Evolutionary conservation across 176 grass and related monocot species (phyloP).

Genomic region (Zoysia japonica): DNA sequence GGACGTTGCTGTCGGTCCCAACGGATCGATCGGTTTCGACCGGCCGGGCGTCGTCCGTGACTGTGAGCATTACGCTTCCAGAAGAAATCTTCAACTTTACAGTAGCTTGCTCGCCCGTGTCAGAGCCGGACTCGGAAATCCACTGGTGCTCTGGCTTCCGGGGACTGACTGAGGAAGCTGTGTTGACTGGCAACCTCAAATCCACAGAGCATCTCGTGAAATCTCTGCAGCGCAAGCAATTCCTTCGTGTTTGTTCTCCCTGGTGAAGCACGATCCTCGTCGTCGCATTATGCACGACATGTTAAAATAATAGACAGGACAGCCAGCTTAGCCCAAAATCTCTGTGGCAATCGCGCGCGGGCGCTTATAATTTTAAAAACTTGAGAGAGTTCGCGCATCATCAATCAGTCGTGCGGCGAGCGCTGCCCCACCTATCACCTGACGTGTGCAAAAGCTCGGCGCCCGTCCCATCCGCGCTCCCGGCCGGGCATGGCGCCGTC

Average conservation of each 20-base stretch:
- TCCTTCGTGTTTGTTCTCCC: not conserved
- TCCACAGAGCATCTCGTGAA: not conserved
- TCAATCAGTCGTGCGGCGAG: not conserved
- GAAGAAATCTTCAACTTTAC: not conserved
- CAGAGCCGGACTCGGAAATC: not conserved
- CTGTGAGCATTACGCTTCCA: not conserved
- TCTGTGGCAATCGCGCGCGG: too few species aligned
- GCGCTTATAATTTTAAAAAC: too few species aligned
- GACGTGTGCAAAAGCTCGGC: conserved; percentile 39
- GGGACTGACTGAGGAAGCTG: too few species aligned
- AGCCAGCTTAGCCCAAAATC: too few species aligned
- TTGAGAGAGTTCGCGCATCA: not conserved
- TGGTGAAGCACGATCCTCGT: not conserved
- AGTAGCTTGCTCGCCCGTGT: too few species aligned
- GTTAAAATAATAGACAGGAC: too few species aligned
- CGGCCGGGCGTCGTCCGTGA: not conserved
- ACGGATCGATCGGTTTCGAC: not conserved
- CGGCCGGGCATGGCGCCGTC: conserved; percentile 16
- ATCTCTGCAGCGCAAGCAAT: not conserved
- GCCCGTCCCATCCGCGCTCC: conserved; percentile 30
- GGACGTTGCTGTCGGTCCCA: not conserved
- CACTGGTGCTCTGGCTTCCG: too few species aligned
- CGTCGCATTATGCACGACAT: not conserved
- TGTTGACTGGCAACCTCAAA: not conserved
- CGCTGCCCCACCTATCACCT: not conserved